Evolutionary conservation across 2,329 filamentous ascomycete genomes (phyloP), one percentile per base, ranked within the genome.

Genomic region (Elsinoe ampelina): DNA sequence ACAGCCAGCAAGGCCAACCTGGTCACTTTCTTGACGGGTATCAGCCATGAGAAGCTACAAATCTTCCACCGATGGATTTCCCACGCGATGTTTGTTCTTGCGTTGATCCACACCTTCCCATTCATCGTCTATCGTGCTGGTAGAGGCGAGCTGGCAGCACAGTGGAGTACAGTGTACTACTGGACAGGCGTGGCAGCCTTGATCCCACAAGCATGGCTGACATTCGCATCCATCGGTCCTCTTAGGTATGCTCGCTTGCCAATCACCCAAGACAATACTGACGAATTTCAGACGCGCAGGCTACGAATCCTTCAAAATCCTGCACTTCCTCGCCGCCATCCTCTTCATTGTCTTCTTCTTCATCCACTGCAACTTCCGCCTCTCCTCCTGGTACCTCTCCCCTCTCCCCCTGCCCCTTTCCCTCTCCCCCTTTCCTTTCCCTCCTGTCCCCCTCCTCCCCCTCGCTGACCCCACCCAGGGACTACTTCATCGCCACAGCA

Each of bases 1-100:
- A 83, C 92, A 11, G 89, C 87, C 67, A 95, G 89, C 78, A 96
- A 96, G 71, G 86, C 89, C 13, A 97, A 96, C 67, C 67, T 95
- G 30, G 79, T 97, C 56, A 86, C 87, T 0, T 73, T 90, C 57
- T 72, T 96, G 58, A 95, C 91, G 3, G 92, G 92, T 12, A 92
- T 97, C 62, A 89, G 90, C 2, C 91, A 93, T 36, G 92, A 97
- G 68, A 80, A 92, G 51, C 79, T 97, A 52, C 95, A 95, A 63
- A 90, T 96, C 30, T 79, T 96, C 59, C 92, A 97, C 71, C 83
- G 92, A 64, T 97, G 91, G 91, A 83, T 87, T 6, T 89, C 86
- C 26, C 95, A 95, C 67, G 73, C 96, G 10, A 93, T 86, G 66
- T 76, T 95, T 1, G 85, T 95, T 60, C 75, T 96, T 58, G 84